Conservation (phyloP, 768 basidiomycete genomes). For the Russula vinacea region DNA sequence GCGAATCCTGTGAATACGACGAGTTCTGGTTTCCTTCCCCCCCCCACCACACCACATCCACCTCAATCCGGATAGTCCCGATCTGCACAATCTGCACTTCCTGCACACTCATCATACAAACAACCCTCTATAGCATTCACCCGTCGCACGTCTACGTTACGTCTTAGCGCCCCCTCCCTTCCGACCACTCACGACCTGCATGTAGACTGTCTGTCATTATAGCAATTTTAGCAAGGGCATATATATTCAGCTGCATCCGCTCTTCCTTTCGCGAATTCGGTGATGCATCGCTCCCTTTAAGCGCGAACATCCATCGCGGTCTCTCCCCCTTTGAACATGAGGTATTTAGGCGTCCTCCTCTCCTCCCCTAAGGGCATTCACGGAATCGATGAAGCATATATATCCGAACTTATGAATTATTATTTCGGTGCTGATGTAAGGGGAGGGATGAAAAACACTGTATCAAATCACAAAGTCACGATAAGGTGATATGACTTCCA, state of each 20-base stretch:
- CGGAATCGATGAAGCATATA: constrained; percentile 3
- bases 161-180: constrained; percentile 18
- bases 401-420: not conserved
- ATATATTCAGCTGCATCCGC: constrained; percentile 21
- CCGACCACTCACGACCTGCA: constrained; percentile 27
- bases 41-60: not conserved
- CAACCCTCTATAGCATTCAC: constrained; percentile 25
- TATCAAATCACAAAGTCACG: constrained; percentile 3
- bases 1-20: constrained; percentile 25
- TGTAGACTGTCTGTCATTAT: constrained; percentile 30
- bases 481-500: constrained; percentile 21
- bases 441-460: not conserved
- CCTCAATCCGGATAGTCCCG: constrained; percentile 20
- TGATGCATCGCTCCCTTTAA: constrained; percentile 2
- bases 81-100: constrained; percentile 15
- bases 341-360: no score
- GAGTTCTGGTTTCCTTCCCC: constrained; percentile 11
- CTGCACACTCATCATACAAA: constrained; percentile 21
- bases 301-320: constrained; percentile 1
- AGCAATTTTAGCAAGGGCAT: constrained; percentile 28
- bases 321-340: constrained; percentile 1
- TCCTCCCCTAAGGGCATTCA: not conserved
- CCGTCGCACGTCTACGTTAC: constrained; percentile 29
- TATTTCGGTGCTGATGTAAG: not conserved
- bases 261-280: constrained; percentile 15